Evolutionary conservation across 257 asterid genomes (phyloP), one percentile per base, ranked within the genome.

Genomic region (Lycium ferocissimum): DNA sequence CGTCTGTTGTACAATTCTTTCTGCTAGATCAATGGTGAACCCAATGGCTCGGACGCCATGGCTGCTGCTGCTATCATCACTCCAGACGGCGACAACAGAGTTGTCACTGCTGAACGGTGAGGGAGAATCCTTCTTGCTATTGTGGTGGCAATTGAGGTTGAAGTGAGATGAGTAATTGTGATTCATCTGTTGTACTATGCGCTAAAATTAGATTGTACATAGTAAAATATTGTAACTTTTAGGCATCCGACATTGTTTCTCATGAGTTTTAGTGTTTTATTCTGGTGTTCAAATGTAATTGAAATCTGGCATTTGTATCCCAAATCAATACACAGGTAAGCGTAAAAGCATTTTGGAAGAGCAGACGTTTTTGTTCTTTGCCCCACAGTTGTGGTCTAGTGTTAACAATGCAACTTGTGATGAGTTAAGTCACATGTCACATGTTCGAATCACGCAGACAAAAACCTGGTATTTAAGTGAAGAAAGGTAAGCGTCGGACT

Each of bases 21-120:
- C 45, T 22, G 35, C 88, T 80, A 95, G 99, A 88, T 88, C 78
- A 87, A 90, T 13, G 92, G 95, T 71, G 95, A 91, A 85, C 86
- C 87, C 61, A 91, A 88, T 49, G 91, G 87, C 56, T 85, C 92
- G 17, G 91, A 87, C 17, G 87, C 85, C 37, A 83, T 86, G 57
- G 83, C 86, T 43, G 85, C 93, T 62, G 87, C 93, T 79, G 87
- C 89, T 57, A 76, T 92, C 56, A 87, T 86, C 54, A 86, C 93
- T 85, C 89, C 91, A 20, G 88, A 87, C 15, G 91, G 92, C 56
- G 89, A 89, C 88, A 87, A 88, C 79, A 87, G 87, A 58, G 85
- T 87, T 57, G 58, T 51, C 84, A 88, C 87, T 65, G 85, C 84
- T 76, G 79, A 84, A 54, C 18, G 18, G 87, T 90, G 81, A 88